phyloP scores from a whole-genome alignment of 2,329 filamentous ascomycete genomes.

The Mollisiaceae sp. region DNA sequence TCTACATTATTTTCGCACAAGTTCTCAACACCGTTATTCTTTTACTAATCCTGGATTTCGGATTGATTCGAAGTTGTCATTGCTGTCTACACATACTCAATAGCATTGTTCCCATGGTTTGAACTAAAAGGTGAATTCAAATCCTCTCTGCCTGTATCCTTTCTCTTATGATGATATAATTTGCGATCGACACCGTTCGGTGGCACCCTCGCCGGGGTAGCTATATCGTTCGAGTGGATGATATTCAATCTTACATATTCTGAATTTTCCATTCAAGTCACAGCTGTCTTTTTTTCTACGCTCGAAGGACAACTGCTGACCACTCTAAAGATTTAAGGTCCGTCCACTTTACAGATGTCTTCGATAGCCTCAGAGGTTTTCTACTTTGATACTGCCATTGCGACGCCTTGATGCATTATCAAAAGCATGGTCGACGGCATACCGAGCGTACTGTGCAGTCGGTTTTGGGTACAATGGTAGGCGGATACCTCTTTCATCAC shows the following conservation, averaged over 20 bases:
- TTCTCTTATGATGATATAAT: conserved; percentile 87
- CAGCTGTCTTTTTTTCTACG: background rate
- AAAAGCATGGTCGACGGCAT: background rate
- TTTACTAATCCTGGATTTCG: background rate
- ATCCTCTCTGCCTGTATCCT: conserved; percentile 7
- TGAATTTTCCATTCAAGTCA: conserved; percentile 57
- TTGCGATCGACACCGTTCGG: conserved; percentile 93
- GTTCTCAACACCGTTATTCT: background rate
- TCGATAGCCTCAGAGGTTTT: no score
- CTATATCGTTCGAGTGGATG: conserved; percentile 77
- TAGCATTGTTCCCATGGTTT: background rate
- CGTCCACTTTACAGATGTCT: background rate
- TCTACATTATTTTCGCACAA: background rate
- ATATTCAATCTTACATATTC: conserved; percentile 99
- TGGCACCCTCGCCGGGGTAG: conserved; percentile 92
- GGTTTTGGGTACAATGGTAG: conserved; percentile 24
- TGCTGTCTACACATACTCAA: background rate
- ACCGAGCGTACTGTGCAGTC: background rate
- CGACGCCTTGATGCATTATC: background rate
- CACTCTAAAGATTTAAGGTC: conserved; percentile 24
- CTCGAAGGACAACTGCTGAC: conserved; percentile 25
- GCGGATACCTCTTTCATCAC: conserved; percentile 12
- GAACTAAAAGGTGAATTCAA: conserved; percentile 20
- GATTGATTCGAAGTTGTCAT: background rate
- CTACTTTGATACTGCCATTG: no score